Evolutionary conservation across 2,329 filamentous ascomycete genomes (phyloP), one percentile per base, ranked within the genome.

Genomic region (Penicillium sp.): DNA sequence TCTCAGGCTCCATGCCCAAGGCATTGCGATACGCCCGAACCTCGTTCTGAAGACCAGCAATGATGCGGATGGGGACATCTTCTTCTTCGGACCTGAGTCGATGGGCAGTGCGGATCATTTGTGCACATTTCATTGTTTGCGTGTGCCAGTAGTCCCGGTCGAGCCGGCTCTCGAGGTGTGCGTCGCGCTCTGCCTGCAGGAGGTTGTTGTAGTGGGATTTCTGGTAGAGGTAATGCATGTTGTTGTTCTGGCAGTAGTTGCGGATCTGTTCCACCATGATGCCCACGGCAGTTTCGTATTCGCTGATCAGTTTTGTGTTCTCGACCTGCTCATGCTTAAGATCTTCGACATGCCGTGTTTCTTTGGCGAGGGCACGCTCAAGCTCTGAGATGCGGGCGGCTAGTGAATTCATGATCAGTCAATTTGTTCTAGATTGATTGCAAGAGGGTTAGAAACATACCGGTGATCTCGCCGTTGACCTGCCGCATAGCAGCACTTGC

Each of bases 201-300:
- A 83, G 75, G 47, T 79, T 75, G 64, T 82, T 82, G 69, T 82
- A 83, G 63, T 81, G 79, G 43, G 73, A 75, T 62, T 79, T 79
- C 62, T 81, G 79, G 5, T 76, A 70, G 6, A 81, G 73, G 60
- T 76, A 81, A 50, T 80, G 74, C 69, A 77, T 75, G 59, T 82
- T 81, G 66, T 80, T 80, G 68, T 80, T 80, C 61, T 78, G 78
- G 67, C 78, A 80, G 64, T 82, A 82, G 66, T 78, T 79, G 59
- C 81, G 80, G 55, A 82, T 80, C 61, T 81, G 79, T 55, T 82
- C 80, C 17, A 81, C 79, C 69, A 82, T 80, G 6, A 73, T 75
- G 41, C 80, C 80, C 28, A 83, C 71, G 10, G 71, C 75, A 14
- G 75, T 71, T 63, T 82, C 80, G 60, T 82, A 83, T 63, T 81